Evolutionary conservation across 345 rosid genomes (phyloP).

Genomic region (Punica granatum): DNA sequence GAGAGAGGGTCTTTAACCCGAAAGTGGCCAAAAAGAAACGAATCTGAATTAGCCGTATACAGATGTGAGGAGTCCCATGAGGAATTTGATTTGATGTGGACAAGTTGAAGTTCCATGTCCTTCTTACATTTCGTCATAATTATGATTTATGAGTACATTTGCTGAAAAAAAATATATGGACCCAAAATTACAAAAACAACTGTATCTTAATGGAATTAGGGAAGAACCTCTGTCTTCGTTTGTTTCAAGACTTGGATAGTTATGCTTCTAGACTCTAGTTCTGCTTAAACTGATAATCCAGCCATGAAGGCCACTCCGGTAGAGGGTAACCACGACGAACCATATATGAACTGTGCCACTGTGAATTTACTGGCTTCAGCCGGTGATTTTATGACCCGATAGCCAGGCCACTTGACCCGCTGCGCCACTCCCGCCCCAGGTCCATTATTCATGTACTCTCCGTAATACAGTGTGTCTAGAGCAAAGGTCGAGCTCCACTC

Average conservation of each 20-base stretch:
- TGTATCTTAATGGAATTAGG: not conserved
- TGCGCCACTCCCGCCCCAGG: constrained; percentile 15
- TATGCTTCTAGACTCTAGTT: not conserved
- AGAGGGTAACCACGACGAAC: constrained; percentile 26
- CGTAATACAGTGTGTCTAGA: constrained; percentile 18
- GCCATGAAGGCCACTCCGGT: constrained; percentile 26
- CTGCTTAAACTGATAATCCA: constrained; percentile 37
- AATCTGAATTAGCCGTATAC: no score
- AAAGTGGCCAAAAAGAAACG: not conserved
- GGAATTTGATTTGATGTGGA: not conserved
- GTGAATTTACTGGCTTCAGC: constrained; percentile 19
- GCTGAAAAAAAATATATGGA: not conserved
- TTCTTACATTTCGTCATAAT: not conserved
- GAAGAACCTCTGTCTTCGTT: not conserved
- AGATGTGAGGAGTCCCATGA: no score
- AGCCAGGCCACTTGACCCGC: constrained; percentile 23
- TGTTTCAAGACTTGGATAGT: not conserved
- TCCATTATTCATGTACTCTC: constrained; percentile 25
- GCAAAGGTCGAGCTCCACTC: constrained; percentile 22
- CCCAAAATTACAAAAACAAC: not conserved
- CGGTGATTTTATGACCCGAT: constrained; percentile 15
- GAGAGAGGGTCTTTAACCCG: not conserved
- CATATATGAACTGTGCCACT: constrained; percentile 15
- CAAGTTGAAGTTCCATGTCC: not conserved
- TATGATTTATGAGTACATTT: not conserved